Evolutionary conservation across 2,329 filamentous ascomycete species (phyloP).

Genomic region (Exserohilum rostratum): DNA sequence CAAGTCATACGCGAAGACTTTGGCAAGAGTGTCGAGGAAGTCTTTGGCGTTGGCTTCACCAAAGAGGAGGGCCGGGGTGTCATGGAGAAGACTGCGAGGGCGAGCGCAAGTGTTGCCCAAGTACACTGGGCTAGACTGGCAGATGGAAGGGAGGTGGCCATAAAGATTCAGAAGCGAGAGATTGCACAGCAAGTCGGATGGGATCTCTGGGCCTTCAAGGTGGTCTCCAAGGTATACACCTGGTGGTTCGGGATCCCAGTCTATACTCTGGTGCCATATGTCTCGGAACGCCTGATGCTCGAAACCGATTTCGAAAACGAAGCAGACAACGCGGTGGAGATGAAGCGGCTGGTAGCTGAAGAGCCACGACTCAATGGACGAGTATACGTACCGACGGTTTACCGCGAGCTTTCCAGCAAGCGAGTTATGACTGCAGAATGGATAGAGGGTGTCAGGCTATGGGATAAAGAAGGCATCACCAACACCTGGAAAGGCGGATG

Average conservation of each 20-base stretch:
- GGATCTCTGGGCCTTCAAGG: slow-evolving; percentile 96
- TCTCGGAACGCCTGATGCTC: slow-evolving; percentile 86
- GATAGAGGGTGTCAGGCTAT: slow-evolving; percentile 92
- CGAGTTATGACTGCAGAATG: slow-evolving; percentile 94
- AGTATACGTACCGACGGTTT: slow-evolving; percentile 87
- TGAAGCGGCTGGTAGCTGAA: slow-evolving; percentile 75
- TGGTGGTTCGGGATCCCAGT: slow-evolving; percentile 92
- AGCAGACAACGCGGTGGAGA: slow-evolving; percentile 83
- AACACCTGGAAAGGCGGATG: slow-evolving; percentile 78
- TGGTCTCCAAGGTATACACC: slow-evolving; percentile 81
- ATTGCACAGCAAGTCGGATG: slow-evolving; percentile 89
- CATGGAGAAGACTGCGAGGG: slow-evolving; percentile 74
- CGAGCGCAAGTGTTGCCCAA: slow-evolving; percentile 91
- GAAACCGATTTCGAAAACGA: slow-evolving; percentile 97
- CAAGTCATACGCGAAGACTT: slow-evolving; percentile 88
- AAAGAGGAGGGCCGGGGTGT: slow-evolving; percentile 67
- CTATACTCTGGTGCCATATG: slow-evolving; percentile 88
- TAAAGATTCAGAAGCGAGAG: slow-evolving; percentile 96
- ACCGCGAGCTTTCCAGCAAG: slow-evolving; percentile 79
- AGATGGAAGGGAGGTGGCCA: slow-evolving; percentile 88
- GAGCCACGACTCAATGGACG: slow-evolving; percentile 78
- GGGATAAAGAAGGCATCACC: slow-evolving; percentile 86
- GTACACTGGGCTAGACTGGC: slow-evolving; percentile 90
- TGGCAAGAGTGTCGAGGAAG: slow-evolving; percentile 80
- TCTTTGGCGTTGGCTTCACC: slow-evolving; percentile 86